phyloP scores from a whole-genome alignment of 306 rosid genomes.

The Luffa acutangula region DNA sequence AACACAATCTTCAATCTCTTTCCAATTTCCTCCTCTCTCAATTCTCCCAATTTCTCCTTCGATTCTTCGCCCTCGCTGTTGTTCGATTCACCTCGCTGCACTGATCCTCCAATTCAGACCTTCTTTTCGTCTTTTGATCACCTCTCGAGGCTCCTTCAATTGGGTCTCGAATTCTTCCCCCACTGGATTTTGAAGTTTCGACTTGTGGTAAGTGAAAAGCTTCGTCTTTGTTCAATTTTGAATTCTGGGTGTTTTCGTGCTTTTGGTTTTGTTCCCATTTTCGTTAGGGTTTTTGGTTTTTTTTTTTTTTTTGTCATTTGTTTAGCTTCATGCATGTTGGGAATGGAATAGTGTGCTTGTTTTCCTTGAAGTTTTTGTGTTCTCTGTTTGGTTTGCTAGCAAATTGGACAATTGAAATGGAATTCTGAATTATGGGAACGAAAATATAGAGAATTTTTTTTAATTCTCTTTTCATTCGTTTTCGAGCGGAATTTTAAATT shows the following conservation, averaged over 20 bases:
- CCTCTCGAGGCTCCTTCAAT: not conserved
- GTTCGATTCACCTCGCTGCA: not conserved
- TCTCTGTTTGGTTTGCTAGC: not conserved
- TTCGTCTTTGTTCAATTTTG: not conserved
- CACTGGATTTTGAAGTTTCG: not conserved
- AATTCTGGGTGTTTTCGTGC: not conserved
- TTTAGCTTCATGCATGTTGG: slow-evolving; percentile 3
- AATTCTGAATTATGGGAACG: not conserved
- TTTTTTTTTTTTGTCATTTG: not conserved
- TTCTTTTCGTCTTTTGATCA: not conserved
- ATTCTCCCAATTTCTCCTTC: not conserved
- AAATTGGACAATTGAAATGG: not conserved
- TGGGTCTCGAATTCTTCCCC: not conserved
- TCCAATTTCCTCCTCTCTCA: not conserved
- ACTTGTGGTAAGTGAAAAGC: not conserved
- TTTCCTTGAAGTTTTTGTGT: not conserved
- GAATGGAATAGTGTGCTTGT: not conserved
- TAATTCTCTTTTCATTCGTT: not conserved
- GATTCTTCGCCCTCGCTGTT: not conserved
- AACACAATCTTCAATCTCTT: not conserved
- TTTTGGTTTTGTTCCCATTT: not conserved
- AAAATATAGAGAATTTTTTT: not conserved
- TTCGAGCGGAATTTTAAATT: not conserved
- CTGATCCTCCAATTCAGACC: not conserved
- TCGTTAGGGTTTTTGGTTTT: slow-evolving; percentile 1